Evolutionary conservation across 164 flowering plant genomes (phyloP), one percentile per base, ranked within the genome.

Genomic region (Macadamia integrifolia): DNA sequence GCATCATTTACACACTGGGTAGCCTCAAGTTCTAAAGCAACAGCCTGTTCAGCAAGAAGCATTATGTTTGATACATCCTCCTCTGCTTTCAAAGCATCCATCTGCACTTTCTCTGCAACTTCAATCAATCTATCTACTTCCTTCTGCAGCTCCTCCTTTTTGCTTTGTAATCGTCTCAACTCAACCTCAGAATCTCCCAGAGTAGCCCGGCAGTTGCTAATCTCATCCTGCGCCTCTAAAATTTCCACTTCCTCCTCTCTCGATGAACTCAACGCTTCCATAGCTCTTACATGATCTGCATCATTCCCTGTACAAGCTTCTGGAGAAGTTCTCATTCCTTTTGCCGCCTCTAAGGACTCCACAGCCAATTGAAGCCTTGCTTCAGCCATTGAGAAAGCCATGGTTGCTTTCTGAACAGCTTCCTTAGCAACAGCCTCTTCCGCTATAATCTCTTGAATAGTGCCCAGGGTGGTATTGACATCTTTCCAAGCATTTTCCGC

Each of bases 41-140:
- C 98, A 72, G 99, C 98, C 74, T 88, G 88, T 77, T 95, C 99
- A 4, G 99, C 98, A 60, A 91, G 84, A 71, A 84, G 88, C 99
- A 95, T 95, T 71, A 92, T 80, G 65, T 89, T 87, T 50, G 96
- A 83, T 49, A 95, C 98, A 68, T 89, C 98, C 73, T 95, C 98
- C 71, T 95, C 99, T 6, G 98, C 99, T 81, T 81, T 91, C 70
- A 84, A 66, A 13, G 93, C 87, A 77, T 79, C 73, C 75, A 80
- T 70, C 71, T 86, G 85, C 58, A 86, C 87, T 75, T 76, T 82
- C 80, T 89, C 95, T 12, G 97, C 98, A 61, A 79, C 74, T 70
- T 78, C 88, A 72, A 82, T 88, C 73, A 95, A 80, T 66, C 84
- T 80, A 67, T 81, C 88, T 64, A 87, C 86, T 83, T 91, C 91